Evolutionary conservation across 2,329 filamentous ascomycete species (phyloP), one percentile per base, ranked within the genome.

Genomic region (Fusarium musae): DNA sequence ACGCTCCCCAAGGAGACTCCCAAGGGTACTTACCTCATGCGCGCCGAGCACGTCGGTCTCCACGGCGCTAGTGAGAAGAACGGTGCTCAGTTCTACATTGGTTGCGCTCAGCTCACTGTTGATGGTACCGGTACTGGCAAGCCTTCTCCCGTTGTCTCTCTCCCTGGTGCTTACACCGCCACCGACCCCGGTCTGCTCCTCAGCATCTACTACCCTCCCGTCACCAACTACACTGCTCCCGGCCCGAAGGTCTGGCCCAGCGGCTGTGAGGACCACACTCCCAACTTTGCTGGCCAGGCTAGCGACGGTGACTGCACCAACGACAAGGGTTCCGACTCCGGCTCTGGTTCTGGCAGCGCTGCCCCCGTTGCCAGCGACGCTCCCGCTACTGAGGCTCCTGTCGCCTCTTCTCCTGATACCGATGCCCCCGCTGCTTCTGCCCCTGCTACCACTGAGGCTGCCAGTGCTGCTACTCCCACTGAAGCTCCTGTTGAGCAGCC

Each of bases 11-110:
- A 76, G 32, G 70, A 74, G 9, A 73, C 79, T 5, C 74, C 79
- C 26, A 67, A 79, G 66, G 79, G 79, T 23, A 79, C 80, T 42
- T 81, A 81, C 70, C 79, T 81, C 40, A 74, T 83, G 69, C 82
- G 82, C 23, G 81, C 78, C 6, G 82, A 83, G 78, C 82, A 83
- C 69, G 54, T 83, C 11, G 81, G 75, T 30, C 78, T 83, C 9
- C 82, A 83, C 69, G 75, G 66, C 3, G 81, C 82, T 11, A 73
- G 80, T 23, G 59, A 57, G 54, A 70, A 76, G 57, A 76, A 77
- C 40, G 82, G 81, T 42, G 81, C 81, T 26, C 81, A 83, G 77
- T 82, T 80, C 79, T 83, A 82, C 76, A 79, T 82, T 19, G 75
- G 78, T 23, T 83, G 82, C 49, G 81, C 79, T 4, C 81, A 83